Conservation (phyloP, 139 green algal species). For the Chlamydomonas urium region DNA sequence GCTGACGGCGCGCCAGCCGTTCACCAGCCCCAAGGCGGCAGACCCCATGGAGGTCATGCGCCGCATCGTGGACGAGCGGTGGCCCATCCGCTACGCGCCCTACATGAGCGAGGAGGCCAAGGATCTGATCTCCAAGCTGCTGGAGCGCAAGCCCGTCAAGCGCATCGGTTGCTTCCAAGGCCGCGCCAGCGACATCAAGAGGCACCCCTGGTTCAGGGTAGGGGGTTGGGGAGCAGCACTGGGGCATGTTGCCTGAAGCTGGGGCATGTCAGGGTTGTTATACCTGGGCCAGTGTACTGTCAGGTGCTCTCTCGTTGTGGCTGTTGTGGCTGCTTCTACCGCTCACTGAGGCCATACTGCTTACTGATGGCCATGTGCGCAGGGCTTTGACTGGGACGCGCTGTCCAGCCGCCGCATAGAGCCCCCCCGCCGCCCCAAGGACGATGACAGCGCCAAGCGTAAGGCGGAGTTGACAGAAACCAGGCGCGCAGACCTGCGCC, state of each 20-base stretch:
- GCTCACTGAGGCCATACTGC: too few species aligned
- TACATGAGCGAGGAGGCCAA: slow-evolving; percentile 57
- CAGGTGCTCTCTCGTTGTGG: too few species aligned
- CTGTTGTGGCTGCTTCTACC: too few species aligned
- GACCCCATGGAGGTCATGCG: slow-evolving; percentile 86
- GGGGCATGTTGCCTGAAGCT: too few species aligned
- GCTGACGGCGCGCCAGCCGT: slow-evolving; percentile 93
- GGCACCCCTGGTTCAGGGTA: slow-evolving; percentile 82
- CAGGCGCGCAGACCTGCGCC: background rate
- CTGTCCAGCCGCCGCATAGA: slow-evolving; percentile 73
- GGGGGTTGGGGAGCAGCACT: too few species aligned
- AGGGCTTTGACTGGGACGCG: slow-evolving; percentile 80
- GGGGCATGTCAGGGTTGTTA: too few species aligned
- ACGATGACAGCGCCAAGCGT: slow-evolving; percentile 22
- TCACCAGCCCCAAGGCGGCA: slow-evolving; percentile 70
- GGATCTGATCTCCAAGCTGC: slow-evolving; percentile 76
- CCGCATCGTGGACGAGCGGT: slow-evolving; percentile 88
- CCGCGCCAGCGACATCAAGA: slow-evolving; percentile 76
- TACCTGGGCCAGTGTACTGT: too few species aligned
- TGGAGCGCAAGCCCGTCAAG: slow-evolving; percentile 84
- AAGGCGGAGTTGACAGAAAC: slow-evolving; percentile 20
- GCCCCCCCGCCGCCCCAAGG: slow-evolving; percentile 26
- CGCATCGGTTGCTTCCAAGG: slow-evolving; percentile 84
- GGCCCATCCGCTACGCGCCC: slow-evolving; percentile 81
- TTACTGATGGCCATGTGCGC: too few species aligned